Conservation (phyloP, 2,329 filamentous ascomycete species). For the Penicillium palitans region DNA sequence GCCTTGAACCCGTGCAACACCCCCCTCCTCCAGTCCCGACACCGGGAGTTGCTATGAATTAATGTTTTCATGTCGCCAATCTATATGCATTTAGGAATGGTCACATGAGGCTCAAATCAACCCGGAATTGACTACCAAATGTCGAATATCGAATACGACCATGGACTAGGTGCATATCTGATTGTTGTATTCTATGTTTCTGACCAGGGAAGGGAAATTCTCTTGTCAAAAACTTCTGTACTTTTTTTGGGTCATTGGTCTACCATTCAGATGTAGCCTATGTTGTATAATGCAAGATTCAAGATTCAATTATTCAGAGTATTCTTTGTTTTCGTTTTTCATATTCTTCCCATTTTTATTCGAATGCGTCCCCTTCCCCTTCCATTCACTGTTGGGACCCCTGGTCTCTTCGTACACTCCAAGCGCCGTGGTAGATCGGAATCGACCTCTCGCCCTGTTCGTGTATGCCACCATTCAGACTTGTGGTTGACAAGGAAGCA, state of each 20-base stretch:
- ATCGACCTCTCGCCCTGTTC: background rate
- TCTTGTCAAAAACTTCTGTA: background rate
- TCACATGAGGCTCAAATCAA: background rate
- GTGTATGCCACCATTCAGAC: background rate
- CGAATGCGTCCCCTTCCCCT: too few species aligned
- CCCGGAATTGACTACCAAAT: background rate
- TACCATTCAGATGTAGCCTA: background rate
- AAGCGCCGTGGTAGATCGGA: too few species aligned
- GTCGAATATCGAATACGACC: background rate
- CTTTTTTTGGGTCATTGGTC: background rate
- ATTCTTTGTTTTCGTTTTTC: background rate
- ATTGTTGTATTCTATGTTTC: background rate
- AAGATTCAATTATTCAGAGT: background rate
- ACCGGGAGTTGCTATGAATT: slow-evolving; percentile 1
- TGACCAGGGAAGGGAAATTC: background rate
- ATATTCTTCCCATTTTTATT: background rate
- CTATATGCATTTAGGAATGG: slow-evolving; percentile 1
- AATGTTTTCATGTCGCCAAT: slow-evolving; percentile 7
- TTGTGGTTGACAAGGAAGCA: background rate
- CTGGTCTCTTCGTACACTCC: background rate
- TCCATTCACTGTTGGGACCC: background rate
- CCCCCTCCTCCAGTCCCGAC: background rate
- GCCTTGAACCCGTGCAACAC: background rate
- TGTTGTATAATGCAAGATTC: background rate
- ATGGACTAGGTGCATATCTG: background rate